A percentile compares a stretch with the other conserved stretches of the same genome.
Evolutionary conservation across 495 filamentous ascomycete species (phyloP).

Genomic region (Podospora anserina): DNA sequence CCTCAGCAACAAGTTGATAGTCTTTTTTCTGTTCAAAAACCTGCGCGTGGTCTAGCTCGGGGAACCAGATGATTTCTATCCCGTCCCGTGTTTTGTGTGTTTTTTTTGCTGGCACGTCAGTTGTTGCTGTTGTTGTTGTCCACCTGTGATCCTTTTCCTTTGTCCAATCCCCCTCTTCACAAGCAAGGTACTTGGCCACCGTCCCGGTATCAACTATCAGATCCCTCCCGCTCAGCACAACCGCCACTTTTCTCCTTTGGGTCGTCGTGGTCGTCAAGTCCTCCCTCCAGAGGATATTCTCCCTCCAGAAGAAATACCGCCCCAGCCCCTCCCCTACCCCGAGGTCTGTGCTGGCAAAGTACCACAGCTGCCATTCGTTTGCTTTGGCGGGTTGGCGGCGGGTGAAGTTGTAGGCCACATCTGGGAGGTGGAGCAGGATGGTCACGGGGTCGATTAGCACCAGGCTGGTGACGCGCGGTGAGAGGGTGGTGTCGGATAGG

Average conservation of each 20-base stretch:
- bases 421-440: constrained; percentile 61
- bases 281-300: constrained; percentile 65
- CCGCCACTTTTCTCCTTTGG: constrained; percentile 44
- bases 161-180: constrained; percentile 25
- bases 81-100: neutral
- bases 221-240: constrained; percentile 57
- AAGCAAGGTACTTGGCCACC: constrained; percentile 56
- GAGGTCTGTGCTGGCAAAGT: constrained; percentile 63
- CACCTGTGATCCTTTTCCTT: constrained; percentile 10
- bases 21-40: constrained; percentile 54
- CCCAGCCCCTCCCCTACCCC: constrained; percentile 57
- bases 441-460: constrained; percentile 65
- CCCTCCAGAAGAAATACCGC: constrained; percentile 65
- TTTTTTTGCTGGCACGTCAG: too few species aligned
- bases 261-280: constrained; percentile 35
- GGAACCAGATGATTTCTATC: constrained; percentile 61
- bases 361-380: constrained; percentile 64
- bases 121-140: neutral
- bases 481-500: constrained; percentile 44
- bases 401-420: constrained; percentile 71
- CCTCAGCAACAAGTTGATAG: constrained; percentile 41
- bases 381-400: constrained; percentile 50
- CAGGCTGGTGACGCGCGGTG: constrained; percentile 43
- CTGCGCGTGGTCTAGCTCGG: constrained; percentile 63
- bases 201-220: constrained; percentile 60